Base-by-base conservation (phyloP, 805 yeast genomes). In the Lachancea thermotolerans region DNA sequence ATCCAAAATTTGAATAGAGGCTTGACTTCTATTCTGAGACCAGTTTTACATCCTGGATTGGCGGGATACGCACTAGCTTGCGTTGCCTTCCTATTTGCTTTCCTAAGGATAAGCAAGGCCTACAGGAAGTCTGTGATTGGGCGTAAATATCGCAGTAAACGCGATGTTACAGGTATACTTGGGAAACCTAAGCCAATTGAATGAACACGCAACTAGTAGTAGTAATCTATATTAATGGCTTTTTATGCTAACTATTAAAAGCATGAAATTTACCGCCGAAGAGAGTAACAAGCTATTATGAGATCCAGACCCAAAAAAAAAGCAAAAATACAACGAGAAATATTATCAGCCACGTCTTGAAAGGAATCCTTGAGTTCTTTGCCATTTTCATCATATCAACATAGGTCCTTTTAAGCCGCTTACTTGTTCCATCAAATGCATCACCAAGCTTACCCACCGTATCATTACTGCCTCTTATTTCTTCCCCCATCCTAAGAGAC, bases 321-420 rank as follows among this genome's bases (percentile, higher is more conserved):
- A 78, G 65, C 32, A 80, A 49, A 37, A 72, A 67, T 2, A 81
- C 65, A 42, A 79, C 58, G 25, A 65, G 68, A 50, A 75, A 72
- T 40, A 77, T 71, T 1, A 62, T 44, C 2, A 78, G 64, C 90
- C 90, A 82, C 6, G 74, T 69, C 48, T 77, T 74, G 70, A 83
- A 69, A 47, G 83, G 70, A n/a, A 82, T 73, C 10, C 85, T 82
- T 10, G 82, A 72, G 51, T 69, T 71, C 50, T 77, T 74, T 3
- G 85, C 86, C 78, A 83, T 79, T 2, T 70, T 64, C 64, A 77
- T 64, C 85, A 82, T 78, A 35, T 75, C 69, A 40, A 66, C 68
- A 64, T 74, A 73, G 2, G 83, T 81, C 39, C 67, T 69, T 49
- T 74, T 76, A 42, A 83, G 70, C 45, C 69, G 67, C 1, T 62